Evolutionary conservation across 1,284 basidiomycete species (phyloP).

Genomic region (Boletellus sp.): DNA sequence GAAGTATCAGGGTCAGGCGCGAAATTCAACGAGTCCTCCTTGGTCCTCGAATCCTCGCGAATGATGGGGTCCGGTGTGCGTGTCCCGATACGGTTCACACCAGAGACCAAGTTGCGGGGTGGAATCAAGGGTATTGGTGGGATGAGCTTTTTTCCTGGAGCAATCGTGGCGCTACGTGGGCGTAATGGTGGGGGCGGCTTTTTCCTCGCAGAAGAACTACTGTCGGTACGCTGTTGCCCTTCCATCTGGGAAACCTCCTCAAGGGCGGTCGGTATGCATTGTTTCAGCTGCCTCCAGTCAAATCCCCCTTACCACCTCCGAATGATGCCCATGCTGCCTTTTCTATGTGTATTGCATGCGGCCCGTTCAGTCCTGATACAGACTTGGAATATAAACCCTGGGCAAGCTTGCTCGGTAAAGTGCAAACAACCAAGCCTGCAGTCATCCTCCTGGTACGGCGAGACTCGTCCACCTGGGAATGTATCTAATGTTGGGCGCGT

Average conservation of each 20-base stretch:
- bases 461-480: background rate
- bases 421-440: slow-evolving; percentile 64
- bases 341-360: slow-evolving; percentile 68
- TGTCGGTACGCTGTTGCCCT: slow-evolving; percentile 51
- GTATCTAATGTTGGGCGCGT: slow-evolving; percentile 4
- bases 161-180: slow-evolving; percentile 85
- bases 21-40: slow-evolving; percentile 72
- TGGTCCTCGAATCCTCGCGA: slow-evolving; percentile 81
- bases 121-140: slow-evolving; percentile 62
- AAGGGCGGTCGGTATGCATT: background rate
- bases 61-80: slow-evolving; percentile 71
- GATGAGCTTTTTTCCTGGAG: slow-evolving; percentile 85
- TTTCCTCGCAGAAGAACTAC: slow-evolving; percentile 82
- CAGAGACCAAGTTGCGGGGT: slow-evolving; percentile 64
- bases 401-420: slow-evolving; percentile 53
- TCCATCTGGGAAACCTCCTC: background rate
- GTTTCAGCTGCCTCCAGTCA: slow-evolving; percentile 49
- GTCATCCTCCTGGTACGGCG: slow-evolving; percentile 73
- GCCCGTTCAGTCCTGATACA: slow-evolving; percentile 79
- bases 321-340: slow-evolving; percentile 46
- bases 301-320: slow-evolving; percentile 35
- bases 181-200: slow-evolving; percentile 86
- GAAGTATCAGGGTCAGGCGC: slow-evolving; percentile 49
- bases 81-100: slow-evolving; percentile 69
- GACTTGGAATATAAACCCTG: slow-evolving; percentile 78